Evolutionary conservation across 2,329 filamentous ascomycete species (phyloP), one percentile per base, ranked within the genome.

Genomic region (Alternaria incomplexa): DNA sequence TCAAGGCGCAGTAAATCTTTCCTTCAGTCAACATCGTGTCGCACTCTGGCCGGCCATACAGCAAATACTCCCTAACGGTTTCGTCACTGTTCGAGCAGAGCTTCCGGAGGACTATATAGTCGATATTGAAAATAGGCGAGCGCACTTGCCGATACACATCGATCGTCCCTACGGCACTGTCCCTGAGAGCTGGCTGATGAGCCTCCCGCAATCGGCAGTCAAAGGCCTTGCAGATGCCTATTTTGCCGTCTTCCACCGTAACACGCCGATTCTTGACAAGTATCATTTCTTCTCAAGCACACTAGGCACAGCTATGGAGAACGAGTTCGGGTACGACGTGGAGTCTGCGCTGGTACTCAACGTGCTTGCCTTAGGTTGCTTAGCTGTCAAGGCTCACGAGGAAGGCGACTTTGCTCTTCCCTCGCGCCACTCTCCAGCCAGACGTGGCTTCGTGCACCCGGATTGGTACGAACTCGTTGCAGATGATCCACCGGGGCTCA

Each of bases 211-310:
- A 30, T 80, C 83, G 0, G 80, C 84, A 44, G 80, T 86, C 57
- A 85, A 84, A 63, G 83, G 83, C 0, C 77, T 87, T n/a, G 81
- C 83, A 9, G 83, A 86, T 73, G 83, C 83, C 0, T 87, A 85
- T 63, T 87, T 87, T 69, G 78, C 82, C n/a, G 84, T 85, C 0
- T 86, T 86, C 66, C 85, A 86, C 66, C 83, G 84, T 0, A 85
- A 81, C 26, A 85, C 82, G 15, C 85, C 85, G 0, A 81, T 86
- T 22, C 81, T 87, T 55, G 85, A 87, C 65, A 83, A 84, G 60
- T 81, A 81, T 17, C 82, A 84, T 58, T 87, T 85, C 70, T 84
- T 83, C 67, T 80, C 84, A 1, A 83, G 80, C 63, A 86, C 84
- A 0, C 79, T 87, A 6, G 81, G 82, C 11, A 71, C 80, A 4